Evolutionary conservation across 495 filamentous ascomycete species (phyloP), one percentile per base, ranked within the genome.

Genomic region (Xylaria curta): DNA sequence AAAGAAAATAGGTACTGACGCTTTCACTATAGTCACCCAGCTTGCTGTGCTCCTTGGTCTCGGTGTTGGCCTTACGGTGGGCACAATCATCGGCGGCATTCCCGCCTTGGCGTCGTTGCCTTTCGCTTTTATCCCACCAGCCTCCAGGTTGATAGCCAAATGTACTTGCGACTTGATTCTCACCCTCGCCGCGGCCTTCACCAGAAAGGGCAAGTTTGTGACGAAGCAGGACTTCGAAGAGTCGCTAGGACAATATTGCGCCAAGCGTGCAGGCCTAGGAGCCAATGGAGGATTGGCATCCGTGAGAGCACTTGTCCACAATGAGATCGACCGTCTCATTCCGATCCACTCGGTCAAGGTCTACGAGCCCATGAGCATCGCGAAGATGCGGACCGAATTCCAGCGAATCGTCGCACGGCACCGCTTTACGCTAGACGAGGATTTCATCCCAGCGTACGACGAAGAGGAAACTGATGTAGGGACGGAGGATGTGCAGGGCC

Each of bases 81-180:
- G 69, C 10, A 71, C 69, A 42, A 56, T 71, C 26, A 66, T 71
- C 26, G 69, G 69, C 38, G 69, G 69, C 28, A 59, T 71, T n/a
- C 69, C 69, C 13, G 69, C 69, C 24, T 40, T 71, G 12, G 69
- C 69, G n/a, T 71, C 69, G 5, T 21, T 71, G 7, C 69, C 69
- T n/a, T 71, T 71, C n/a, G 69, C 69, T 33, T 71, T 58, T 46
- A 71, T 71, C 51, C 69, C 69, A 53, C 69, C 69, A 7, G 69
- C 69, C 17, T 65, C 69, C 3, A 64, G 69, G 31, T 19, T 71
- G 19, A 71, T 71, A 13, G 53, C 36, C 46, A 71, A 71, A 28
- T 71, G 69, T 42, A 66, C 69, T 3, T 71, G 69, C 10, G 69
- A 71, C 31, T 28, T 71, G 0, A 51, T 66, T 33, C 69, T 71